phyloP scores from a whole-genome alignment of 441 rosid species.

The Manihot esculenta region DNA sequence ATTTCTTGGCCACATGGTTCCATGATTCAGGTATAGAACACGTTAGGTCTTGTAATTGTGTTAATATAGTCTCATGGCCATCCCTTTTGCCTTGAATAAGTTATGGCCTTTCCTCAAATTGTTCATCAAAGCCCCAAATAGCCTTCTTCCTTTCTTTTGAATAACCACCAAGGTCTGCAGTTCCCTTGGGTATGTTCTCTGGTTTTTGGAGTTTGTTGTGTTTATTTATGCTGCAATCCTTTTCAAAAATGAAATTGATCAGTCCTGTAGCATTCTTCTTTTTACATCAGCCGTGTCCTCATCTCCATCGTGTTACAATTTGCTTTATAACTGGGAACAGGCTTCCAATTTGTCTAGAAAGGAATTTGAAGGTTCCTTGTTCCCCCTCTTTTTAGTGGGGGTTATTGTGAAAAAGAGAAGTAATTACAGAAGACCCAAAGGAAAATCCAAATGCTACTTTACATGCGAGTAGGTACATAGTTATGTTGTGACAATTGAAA shows the following conservation, averaged over 20 bases:
- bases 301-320: slow-evolving; percentile 21
- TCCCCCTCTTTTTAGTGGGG: slow-evolving; percentile 41
- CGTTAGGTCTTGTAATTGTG: slow-evolving; percentile 40
- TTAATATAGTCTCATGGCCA: slow-evolving; percentile 46
- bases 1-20: slow-evolving; percentile 31
- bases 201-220: slow-evolving; percentile 34
- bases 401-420: slow-evolving; percentile 31
- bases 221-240: slow-evolving; percentile 38
- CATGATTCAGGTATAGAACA: slow-evolving; percentile 46
- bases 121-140: slow-evolving; percentile 36
- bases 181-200: slow-evolving; percentile 28
- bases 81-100: slow-evolving; percentile 47
- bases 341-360: slow-evolving; percentile 38
- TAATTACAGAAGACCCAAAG: slow-evolving; percentile 35
- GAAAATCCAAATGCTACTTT: slow-evolving; percentile 34
- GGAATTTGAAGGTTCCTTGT: slow-evolving; percentile 32
- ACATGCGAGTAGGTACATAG: slow-evolving; percentile 40
- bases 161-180: slow-evolving; percentile 39
- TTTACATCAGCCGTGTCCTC: slow-evolving; percentile 29
- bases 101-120: slow-evolving; percentile 35
- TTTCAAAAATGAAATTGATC: slow-evolving; percentile 19
- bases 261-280: slow-evolving; percentile 32
- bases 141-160: slow-evolving; percentile 35
- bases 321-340: slow-evolving; percentile 32
- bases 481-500: slow-evolving; percentile 39